Conservation (phyloP, 23 red algal genomes). For the Gracilaria domingensis region DNA sequence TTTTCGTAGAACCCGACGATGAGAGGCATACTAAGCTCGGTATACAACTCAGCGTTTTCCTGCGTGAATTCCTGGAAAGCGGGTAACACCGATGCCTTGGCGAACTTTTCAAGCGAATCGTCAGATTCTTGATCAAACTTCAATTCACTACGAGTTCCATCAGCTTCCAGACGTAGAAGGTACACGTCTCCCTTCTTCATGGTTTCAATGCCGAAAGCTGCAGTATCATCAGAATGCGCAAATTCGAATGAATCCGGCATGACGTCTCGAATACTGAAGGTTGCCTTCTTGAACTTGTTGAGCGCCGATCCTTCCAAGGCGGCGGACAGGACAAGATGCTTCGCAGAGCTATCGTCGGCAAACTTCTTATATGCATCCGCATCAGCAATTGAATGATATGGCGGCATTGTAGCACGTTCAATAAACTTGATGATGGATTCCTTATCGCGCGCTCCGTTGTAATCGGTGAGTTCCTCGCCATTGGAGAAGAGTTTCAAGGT, state of each 20-base stretch:
- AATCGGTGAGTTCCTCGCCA: conserved; percentile 89
- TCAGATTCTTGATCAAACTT: conserved; percentile 56
- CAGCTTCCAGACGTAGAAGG: conserved; percentile 38
- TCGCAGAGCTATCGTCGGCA: conserved; percentile 36
- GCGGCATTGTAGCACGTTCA: conserved; percentile 67
- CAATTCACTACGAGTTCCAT: conserved; percentile 37
- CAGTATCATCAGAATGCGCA: background rate
- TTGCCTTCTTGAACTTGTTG: conserved; percentile 52
- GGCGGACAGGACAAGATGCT: conserved; percentile 43
- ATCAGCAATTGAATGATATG: conserved; percentile 45
- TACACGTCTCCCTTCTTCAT: conserved; percentile 44
- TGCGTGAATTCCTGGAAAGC: conserved; percentile 79
- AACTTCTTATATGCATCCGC: conserved; percentile 56
- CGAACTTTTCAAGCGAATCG: conserved; percentile 58
- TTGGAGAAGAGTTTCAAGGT: conserved; percentile 95
- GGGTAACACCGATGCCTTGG: conserved; percentile 61
- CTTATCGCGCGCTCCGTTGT: conserved; percentile 86
- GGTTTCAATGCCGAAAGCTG: conserved; percentile 21
- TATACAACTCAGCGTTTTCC: conserved; percentile 77
- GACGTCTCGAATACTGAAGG: conserved; percentile 69
- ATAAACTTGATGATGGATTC: conserved; percentile 84
- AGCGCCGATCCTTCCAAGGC: background rate
- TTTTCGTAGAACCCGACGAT: conserved; percentile 73
- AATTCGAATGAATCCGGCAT: conserved; percentile 72
- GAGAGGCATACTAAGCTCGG: conserved; percentile 69